These are phyloP conservation scores for Penicillium sclerotiorum DNA, from an alignment of 2,329 filamentous ascomycete genomes.

Conservation along the genomic window DNA sequence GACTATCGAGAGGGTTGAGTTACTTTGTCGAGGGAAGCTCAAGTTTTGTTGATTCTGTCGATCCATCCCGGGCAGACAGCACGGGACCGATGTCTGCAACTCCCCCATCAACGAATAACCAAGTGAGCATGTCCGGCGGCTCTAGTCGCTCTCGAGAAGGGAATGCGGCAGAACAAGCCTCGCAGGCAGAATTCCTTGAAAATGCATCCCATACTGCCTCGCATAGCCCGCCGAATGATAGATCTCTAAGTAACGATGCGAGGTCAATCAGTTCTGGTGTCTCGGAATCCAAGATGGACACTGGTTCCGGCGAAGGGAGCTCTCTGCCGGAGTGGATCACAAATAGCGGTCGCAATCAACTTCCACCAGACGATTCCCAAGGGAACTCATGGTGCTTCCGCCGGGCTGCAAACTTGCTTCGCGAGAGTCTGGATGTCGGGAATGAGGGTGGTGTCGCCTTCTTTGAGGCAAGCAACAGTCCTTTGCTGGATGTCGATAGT, in stretches of 20 bases:
- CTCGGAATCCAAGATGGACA: slow-evolving; percentile 32
- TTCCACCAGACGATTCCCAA: slow-evolving; percentile 36
- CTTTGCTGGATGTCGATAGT: slow-evolving; percentile 30
- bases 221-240: slow-evolving; percentile 18
- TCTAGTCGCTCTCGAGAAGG: slow-evolving; percentile 16
- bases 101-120: slow-evolving; percentile 24
- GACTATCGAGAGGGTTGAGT: slow-evolving; percentile 59
- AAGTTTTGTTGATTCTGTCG: slow-evolving; percentile 36
- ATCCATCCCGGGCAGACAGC: slow-evolving; percentile 28
- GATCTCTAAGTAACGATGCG: slow-evolving; percentile 33
- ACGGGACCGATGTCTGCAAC: slow-evolving; percentile 20
- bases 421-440: slow-evolving; percentile 50
- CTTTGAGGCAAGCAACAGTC: slow-evolving; percentile 34
- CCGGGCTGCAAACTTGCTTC: slow-evolving; percentile 52
- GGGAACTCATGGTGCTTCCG: slow-evolving; percentile 49
- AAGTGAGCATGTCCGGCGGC: slow-evolving; percentile 25
- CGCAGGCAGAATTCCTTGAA: slow-evolving; percentile 2
- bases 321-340: slow-evolving; percentile 38
- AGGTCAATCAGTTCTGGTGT: slow-evolving; percentile 27
- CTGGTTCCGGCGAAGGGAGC: slow-evolving; percentile 28
- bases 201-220: slow-evolving; percentile 18
- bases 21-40: slow-evolving; percentile 58
- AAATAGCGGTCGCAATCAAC: slow-evolving; percentile 28
- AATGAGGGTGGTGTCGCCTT: slow-evolving; percentile 52
- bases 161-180: slow-evolving; percentile 23